These are phyloP conservation scores for Ophiostoma fasciatum DNA, from an alignment of 2,329 filamentous ascomycete genomes.

Conservation along the genomic window DNA sequence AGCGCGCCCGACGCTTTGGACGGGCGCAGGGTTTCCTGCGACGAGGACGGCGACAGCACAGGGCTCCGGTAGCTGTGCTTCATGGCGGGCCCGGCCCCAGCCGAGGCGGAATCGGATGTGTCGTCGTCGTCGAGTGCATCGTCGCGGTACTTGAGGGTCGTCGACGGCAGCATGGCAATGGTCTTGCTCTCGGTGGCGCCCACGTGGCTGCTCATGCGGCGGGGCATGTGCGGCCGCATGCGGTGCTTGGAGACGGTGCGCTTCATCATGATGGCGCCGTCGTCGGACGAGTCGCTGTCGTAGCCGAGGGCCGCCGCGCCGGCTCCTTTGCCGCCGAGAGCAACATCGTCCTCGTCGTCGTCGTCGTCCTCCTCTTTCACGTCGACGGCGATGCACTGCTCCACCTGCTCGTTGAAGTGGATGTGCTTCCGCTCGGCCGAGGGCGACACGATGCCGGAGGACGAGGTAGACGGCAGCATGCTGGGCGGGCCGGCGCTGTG, in stretches of 20 bases:
- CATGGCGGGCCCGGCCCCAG: slow-evolving; percentile 47
- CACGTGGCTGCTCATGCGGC: slow-evolving; percentile 26
- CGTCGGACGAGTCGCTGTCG: slow-evolving; percentile 54
- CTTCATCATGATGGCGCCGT: slow-evolving; percentile 74
- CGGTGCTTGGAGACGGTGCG: slow-evolving; percentile 42
- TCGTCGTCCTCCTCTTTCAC: slow-evolving; percentile 66
- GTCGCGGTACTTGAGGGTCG: slow-evolving; percentile 70
- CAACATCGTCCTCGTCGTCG: slow-evolving; percentile 39
- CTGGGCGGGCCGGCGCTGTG: slow-evolving; percentile 49
- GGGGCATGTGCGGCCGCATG: slow-evolving; percentile 36
- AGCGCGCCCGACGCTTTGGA: slow-evolving; percentile 51
- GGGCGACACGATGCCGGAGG: slow-evolving; percentile 54
- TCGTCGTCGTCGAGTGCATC: slow-evolving; percentile 50
- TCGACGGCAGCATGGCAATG: slow-evolving; percentile 77
- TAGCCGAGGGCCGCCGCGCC: slow-evolving; percentile 17
- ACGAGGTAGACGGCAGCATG: slow-evolving; percentile 49
- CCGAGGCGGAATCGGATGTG: slow-evolving; percentile 30
- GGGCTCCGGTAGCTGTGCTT: slow-evolving; percentile 43
- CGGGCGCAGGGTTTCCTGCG: slow-evolving; percentile 68
- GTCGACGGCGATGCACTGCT: slow-evolving; percentile 90
- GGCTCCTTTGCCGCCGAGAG: no score
- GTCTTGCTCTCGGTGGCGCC: slow-evolving; percentile 54
- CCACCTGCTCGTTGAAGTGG: slow-evolving; percentile 90
- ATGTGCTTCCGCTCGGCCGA: slow-evolving; percentile 67
- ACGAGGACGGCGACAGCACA: slow-evolving; percentile 55